Base-by-base conservation (phyloP, 306 rosid species). In the Sicyos baderoa region DNA sequence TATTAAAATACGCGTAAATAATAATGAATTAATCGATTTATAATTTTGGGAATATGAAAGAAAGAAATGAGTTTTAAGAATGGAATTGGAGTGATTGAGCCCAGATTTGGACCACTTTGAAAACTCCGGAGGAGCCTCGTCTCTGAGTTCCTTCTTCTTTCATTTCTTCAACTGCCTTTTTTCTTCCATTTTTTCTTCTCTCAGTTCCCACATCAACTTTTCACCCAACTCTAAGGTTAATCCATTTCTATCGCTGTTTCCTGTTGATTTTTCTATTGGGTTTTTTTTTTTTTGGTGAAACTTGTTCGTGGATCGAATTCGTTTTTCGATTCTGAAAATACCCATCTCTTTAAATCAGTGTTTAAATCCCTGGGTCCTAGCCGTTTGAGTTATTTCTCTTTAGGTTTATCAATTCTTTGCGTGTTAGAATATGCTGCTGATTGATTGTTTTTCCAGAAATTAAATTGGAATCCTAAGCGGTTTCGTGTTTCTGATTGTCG, bases 1-100 rank as follows among this genome's bases (percentile, higher is more conserved):
- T 66, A 47, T 78, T 66, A 47, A 66, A 66, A 47, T 45, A 66
- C 44, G 71, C 56, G 71, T 66, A 47, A 66, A 66, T 66, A 66
- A 66, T 66, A 66, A 13, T 66, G 48, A 6, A 35, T 35, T 35
- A 35, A 35, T 35, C 56, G 71, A 66, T 66, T 66, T 35, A 47
- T 66, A 66, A 66, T 66, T 48, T 47, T 66, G 55, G 55, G 71
- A 47, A 66, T 48, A 45, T 48, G 56, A 29, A 66, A 66, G 56
- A 29, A 66, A 66, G 71, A 66, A 66, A 66, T 66, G 56, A 66
- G 56, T 45, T 66, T 66, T 66, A 81, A 72, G 72, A 71, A 80
- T 72, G 85, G 79, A 78, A 80, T 53, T 72, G 85, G 79, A 78
- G 81, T 53, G 76, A 74, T 87, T 85, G 95, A 87, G 95, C 91